Evolutionary conservation across 305 asterid species (phyloP).

Genomic region (Salvia sclarea): DNA sequence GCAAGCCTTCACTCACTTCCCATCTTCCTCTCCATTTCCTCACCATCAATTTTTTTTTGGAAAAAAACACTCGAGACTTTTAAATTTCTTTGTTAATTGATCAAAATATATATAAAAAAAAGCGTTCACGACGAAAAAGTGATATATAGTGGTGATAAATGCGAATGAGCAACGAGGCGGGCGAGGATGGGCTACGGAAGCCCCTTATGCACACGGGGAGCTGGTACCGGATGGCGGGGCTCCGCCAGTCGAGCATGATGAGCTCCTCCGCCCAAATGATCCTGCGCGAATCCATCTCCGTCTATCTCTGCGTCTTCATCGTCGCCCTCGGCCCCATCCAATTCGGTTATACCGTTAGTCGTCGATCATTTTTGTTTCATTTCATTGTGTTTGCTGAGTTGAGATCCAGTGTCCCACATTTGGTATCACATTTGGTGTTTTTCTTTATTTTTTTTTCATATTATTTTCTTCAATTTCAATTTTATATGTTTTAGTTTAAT

Average conservation of each 20-base stretch:
- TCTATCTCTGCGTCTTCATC: conserved; percentile 67
- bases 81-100: no score
- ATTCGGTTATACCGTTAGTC: conserved; percentile 64
- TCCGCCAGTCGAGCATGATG: conserved; percentile 65
- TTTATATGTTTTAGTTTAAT: no score
- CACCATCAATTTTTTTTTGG: no score
- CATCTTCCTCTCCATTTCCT: not conserved
- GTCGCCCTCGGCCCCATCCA: conserved; percentile 90
- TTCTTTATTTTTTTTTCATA: not conserved
- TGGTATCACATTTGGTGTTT: no score
- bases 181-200: conserved; percentile 77
- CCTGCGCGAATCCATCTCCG: conserved; percentile 68
- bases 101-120: no score
- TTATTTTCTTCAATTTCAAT: no score
- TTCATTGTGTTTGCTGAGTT: no score
- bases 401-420: no score
- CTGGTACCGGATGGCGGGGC: conserved; percentile 78
- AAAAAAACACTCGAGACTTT: no score
- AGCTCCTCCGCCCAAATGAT: conserved; percentile 54
- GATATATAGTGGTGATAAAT: not conserved
- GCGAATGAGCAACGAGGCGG: conserved; percentile 53
- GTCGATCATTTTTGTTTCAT: no score
- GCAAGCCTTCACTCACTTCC: not conserved
- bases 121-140: not conserved
- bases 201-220: conserved; percentile 88